phyloP scores from a whole-genome alignment of 2,329 filamentous ascomycete genomes.

The Lachnellula cervina region DNA sequence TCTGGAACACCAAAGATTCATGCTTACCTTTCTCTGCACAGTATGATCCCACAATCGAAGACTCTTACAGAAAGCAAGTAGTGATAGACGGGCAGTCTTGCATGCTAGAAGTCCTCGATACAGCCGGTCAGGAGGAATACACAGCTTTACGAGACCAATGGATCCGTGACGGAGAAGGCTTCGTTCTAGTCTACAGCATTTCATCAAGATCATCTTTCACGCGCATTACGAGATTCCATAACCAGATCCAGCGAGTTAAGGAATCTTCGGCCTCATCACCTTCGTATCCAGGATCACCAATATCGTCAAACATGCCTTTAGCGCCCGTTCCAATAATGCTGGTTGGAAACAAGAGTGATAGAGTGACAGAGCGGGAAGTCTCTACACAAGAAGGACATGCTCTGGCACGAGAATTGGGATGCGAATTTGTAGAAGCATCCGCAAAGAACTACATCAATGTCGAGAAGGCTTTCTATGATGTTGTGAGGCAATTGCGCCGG shows the following conservation, averaged over 20 bases:
- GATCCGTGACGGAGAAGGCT: constrained; percentile 97
- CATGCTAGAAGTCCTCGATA: constrained; percentile 97
- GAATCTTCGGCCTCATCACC: constrained; percentile 77
- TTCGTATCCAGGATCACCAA: constrained; percentile 70
- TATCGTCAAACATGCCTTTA: constrained; percentile 47
- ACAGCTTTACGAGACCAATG: constrained; percentile 94
- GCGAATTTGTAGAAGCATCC: constrained; percentile 94
- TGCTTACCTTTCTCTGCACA: constrained; percentile 20
- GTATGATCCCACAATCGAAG: constrained; percentile 84
- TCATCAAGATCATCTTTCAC: constrained; percentile 93
- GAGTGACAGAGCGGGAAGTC: constrained; percentile 91
- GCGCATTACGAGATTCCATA: constrained; percentile 91
- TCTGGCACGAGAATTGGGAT: constrained; percentile 84
- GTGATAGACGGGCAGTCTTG: constrained; percentile 93
- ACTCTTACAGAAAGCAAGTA: constrained; percentile 82
- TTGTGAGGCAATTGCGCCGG: constrained; percentile 82
- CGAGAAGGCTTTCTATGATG: constrained; percentile 97
- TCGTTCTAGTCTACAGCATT: constrained; percentile 97
- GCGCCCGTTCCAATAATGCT: constrained; percentile 88
- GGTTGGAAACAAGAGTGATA: constrained; percentile 97
- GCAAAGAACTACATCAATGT: constrained; percentile 98
- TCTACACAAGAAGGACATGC: constrained; percentile 94
- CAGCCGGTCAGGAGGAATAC: constrained; percentile 97
- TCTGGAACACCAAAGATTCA: background rate
- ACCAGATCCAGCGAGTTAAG: constrained; percentile 96